These are phyloP conservation scores for Kwoniella botswanensis DNA, from an alignment of 768 basidiomycete genomes.

Conservation along the genomic window DNA sequence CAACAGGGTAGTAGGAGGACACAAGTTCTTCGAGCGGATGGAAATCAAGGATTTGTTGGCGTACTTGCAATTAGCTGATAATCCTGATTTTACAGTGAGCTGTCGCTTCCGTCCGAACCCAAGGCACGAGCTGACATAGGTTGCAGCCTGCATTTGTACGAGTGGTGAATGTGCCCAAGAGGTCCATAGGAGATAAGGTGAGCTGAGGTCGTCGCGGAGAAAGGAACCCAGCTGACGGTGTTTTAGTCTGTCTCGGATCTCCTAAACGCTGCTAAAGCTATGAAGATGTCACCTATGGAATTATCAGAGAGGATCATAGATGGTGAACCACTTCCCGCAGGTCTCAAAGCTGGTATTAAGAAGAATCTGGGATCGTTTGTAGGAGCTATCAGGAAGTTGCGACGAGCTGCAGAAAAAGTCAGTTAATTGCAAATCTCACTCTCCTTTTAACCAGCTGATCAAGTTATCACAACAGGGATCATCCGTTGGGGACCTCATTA, in stretches of 20 bases:
- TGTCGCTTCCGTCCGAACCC: not conserved
- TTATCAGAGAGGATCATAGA: constrained; percentile 71
- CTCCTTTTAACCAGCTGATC: not conserved
- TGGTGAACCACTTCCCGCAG: constrained; percentile 63
- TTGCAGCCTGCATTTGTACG: constrained; percentile 70
- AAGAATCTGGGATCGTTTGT: constrained; percentile 70
- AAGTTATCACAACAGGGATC: constrained; percentile 61
- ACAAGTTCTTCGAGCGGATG: constrained; percentile 82
- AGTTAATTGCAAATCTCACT: constrained; percentile 23
- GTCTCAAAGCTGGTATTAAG: constrained; percentile 71
- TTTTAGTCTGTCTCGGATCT: constrained; percentile 69
- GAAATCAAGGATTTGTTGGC: constrained; percentile 83
- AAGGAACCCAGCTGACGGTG: constrained; percentile 4
- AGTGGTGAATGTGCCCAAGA: constrained; percentile 73
- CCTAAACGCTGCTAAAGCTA: constrained; percentile 63
- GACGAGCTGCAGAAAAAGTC: constrained; percentile 66
- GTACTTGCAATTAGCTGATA: constrained; percentile 82
- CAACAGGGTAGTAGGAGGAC: constrained; percentile 73
- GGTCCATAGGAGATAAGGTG: constrained; percentile 80
- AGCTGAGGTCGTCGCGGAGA: constrained; percentile 2
- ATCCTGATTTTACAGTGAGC: constrained; percentile 59
- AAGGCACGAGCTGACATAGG: constrained; percentile 47
- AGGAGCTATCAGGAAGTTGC: constrained; percentile 64
- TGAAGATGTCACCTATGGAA: constrained; percentile 65
- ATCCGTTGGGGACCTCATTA: constrained; percentile 70